Evolutionary conservation across 2,329 filamentous ascomycete genomes (phyloP).

Genomic region (Aspergillus brunneoviolaceus): DNA sequence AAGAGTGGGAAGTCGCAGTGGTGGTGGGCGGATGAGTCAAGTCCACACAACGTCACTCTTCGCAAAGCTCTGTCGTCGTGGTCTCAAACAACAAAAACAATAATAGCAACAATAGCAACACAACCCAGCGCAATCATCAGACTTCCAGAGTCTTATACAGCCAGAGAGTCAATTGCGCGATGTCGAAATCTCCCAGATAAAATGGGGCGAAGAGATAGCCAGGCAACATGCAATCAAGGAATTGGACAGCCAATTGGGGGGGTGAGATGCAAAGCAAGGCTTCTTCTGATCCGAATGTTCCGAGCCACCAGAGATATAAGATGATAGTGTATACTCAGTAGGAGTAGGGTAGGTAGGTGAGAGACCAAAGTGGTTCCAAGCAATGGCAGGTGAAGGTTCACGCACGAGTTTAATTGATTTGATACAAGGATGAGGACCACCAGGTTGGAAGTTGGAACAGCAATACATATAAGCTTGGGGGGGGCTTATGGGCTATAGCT

Average conservation of each 20-base stretch:
- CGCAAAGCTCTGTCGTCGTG: not conserved
- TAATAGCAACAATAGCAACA: not conserved
- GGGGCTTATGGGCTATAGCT: too few relatives aligned
- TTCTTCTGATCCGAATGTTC: constrained; percentile 6
- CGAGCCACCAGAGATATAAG: not conserved
- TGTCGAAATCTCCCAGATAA: not conserved
- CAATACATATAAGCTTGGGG: not conserved
- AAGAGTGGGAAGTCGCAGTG: constrained; percentile 7
- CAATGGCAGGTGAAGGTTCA: not conserved
- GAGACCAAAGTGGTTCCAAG: not conserved
- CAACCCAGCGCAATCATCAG: too few relatives aligned
- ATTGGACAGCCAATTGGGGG: constrained; percentile 9
- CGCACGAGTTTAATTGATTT: not conserved
- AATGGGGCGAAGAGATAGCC: not conserved
- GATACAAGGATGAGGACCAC: not conserved
- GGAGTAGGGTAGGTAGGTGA: too few relatives aligned
- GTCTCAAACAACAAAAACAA: not conserved
- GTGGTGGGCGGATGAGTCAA: constrained; percentile 23
- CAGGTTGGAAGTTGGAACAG: not conserved
- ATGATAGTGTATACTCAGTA: too few relatives aligned
- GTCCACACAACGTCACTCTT: constrained; percentile 8
- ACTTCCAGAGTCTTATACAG: not conserved
- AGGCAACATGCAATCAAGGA: not conserved
- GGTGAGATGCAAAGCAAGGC: constrained; percentile 3
- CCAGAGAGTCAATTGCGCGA: not conserved